These are phyloP conservation scores for Lepidium sativum DNA, from an alignment of 345 rosid species.

Conservation along the genomic window DNA sequence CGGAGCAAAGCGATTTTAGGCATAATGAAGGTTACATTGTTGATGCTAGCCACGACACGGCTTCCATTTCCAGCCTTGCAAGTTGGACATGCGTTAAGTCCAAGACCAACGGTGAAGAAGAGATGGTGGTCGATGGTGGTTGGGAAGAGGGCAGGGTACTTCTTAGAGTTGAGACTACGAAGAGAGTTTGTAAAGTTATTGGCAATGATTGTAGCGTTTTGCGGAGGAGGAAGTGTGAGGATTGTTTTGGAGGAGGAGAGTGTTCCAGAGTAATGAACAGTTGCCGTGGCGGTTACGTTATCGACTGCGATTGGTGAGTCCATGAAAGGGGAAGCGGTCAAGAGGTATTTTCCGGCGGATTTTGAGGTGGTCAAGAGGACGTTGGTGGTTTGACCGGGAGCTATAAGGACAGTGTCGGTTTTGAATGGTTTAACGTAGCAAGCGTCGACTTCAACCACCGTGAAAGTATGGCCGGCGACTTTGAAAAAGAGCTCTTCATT, in stretches of 20 bases:
- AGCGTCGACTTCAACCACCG: slow-evolving; percentile 89
- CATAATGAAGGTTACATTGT: slow-evolving; percentile 81
- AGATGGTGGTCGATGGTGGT: slow-evolving; percentile 63
- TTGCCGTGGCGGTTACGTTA: slow-evolving; percentile 76
- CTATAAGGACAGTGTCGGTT: slow-evolving; percentile 48
- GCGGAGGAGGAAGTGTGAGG: slow-evolving; percentile 54
- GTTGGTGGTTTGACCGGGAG: slow-evolving; percentile 92
- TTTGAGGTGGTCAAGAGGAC: slow-evolving; percentile 50
- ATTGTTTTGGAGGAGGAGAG: slow-evolving; percentile 43
- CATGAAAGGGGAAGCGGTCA: slow-evolving; percentile 85
- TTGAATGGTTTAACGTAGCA: slow-evolving; percentile 74
- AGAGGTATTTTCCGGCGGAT: slow-evolving; percentile 53
- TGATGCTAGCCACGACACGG: slow-evolving; percentile 67
- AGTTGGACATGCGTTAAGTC: slow-evolving; percentile 63
- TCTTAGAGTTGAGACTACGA: slow-evolving; percentile 67
- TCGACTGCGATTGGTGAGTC: slow-evolving; percentile 81
- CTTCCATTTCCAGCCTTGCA: slow-evolving; percentile 77
- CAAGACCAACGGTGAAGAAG: slow-evolving; percentile 69
- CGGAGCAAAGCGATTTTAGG: slow-evolving; percentile 67
- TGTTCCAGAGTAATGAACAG: slow-evolving; percentile 74
- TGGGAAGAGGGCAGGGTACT: slow-evolving; percentile 74
- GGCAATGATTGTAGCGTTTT: slow-evolving; percentile 70
- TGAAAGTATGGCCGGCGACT: slow-evolving; percentile 77
- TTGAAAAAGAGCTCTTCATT: slow-evolving; percentile 95
- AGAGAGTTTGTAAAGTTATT: slow-evolving; percentile 46